phyloP scores from a whole-genome alignment of 2,329 filamentous ascomycete species.

The Huntiella savannae region DNA sequence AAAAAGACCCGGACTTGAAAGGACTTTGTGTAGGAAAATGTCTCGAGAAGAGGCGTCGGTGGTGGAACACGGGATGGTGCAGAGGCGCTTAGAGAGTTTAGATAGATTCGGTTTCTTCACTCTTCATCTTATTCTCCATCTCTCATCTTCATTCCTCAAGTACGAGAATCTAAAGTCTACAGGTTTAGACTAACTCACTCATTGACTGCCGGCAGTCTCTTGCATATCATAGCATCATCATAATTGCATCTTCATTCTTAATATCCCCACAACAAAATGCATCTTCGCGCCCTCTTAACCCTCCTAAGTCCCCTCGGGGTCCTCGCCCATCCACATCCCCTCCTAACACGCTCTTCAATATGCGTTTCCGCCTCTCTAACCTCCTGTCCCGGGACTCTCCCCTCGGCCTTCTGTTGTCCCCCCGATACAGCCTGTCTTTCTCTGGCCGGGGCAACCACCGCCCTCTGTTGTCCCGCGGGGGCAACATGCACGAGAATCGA shows the following conservation, averaged over 20 bases:
- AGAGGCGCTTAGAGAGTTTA: not conserved
- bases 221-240: too few species aligned
- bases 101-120: too few species aligned
- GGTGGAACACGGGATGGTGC: not conserved
- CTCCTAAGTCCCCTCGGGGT: conserved; percentile 16
- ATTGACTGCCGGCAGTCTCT: too few species aligned
- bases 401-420: conserved; percentile 49
- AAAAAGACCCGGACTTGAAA: too few species aligned
- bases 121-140: too few species aligned
- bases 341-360: conserved; percentile 17
- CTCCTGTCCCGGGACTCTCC: conserved; percentile 36
- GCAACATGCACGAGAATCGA: conserved; percentile 39
- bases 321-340: conserved; percentile 19
- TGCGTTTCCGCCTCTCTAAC: conserved; percentile 24
- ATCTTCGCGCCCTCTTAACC: conserved; percentile 17
- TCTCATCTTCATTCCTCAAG: too few species aligned
- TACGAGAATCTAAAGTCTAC: too few species aligned
- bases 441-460: conserved; percentile 45
- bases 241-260: not conserved
- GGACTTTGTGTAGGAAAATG: too few species aligned
- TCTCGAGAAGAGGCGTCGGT: too few species aligned
- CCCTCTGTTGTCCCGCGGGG: conserved; percentile 49
- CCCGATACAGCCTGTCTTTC: conserved; percentile 32
- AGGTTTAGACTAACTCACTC: too few species aligned
- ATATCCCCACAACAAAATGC: not conserved